Evolutionary conservation across 805 yeast species (phyloP).

Genomic region (Millerozyma miso): DNA sequence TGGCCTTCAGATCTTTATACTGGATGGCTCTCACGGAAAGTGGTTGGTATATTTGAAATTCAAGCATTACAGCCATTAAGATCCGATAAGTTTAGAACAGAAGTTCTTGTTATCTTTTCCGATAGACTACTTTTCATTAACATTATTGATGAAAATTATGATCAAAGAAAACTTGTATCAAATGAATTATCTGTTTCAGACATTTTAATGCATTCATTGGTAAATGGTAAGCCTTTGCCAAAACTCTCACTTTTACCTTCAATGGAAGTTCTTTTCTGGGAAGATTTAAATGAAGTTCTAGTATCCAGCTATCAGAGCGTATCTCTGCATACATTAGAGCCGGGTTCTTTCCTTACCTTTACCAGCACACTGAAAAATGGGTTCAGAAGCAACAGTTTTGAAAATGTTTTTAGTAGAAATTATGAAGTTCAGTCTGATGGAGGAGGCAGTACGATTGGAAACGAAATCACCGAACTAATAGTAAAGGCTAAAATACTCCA

Average conservation of each 20-base stretch:
- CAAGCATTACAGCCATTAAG: slow-evolving; percentile 18
- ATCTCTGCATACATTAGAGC: slow-evolving; percentile 1
- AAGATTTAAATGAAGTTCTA: slow-evolving; percentile 52
- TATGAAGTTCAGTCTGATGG: slow-evolving; percentile 19
- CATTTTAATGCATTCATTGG: slow-evolving; percentile 82
- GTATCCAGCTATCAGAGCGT: slow-evolving; percentile 41
- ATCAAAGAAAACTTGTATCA: slow-evolving; percentile 10
- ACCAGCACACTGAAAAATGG: slow-evolving; percentile 21
- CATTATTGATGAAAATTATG: slow-evolving; percentile 43
- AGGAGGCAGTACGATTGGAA: slow-evolving; percentile 12
- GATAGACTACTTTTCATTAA: slow-evolving; percentile 69
- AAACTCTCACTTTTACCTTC: slow-evolving; percentile 50
- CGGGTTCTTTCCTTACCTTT: slow-evolving; percentile 23
- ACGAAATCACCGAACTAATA: slow-evolving; percentile 50
- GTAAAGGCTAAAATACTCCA: slow-evolving; percentile 69
- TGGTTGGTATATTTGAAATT: slow-evolving; percentile 65
- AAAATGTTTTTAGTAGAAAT: slow-evolving; percentile 16
- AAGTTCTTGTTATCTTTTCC: slow-evolving; percentile 72
- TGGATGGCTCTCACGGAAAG: slow-evolving; percentile 85
- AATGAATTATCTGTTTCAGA: slow-evolving; percentile 62
- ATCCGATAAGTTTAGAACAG: slow-evolving; percentile 18
- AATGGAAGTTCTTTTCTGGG: slow-evolving; percentile 66
- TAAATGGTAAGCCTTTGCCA: slow-evolving; percentile 75
- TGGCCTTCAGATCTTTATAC: slow-evolving; percentile 88
- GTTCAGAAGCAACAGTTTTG: slow-evolving; percentile 18